Base-by-base conservation (phyloP, 306 rosid genomes). In the Sicyos baderoa region DNA sequence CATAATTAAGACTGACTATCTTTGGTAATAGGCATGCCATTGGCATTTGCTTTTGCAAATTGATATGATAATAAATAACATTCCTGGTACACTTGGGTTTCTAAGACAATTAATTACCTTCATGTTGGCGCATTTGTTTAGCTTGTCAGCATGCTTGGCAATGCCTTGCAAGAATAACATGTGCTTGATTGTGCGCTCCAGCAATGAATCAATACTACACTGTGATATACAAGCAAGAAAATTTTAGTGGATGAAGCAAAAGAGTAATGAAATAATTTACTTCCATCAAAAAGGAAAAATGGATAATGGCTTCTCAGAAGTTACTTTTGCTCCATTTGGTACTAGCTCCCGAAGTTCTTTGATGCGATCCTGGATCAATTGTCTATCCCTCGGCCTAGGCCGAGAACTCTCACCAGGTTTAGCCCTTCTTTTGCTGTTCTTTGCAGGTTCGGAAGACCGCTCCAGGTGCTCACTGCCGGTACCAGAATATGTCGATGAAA, bases 361-460 rank as follows among this genome's bases (percentile, higher is more conserved):
- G 14, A 94, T 90, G 21, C 99, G 99, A 73, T 94, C 99, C 81
- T 94, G 99, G 77, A 94, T 94, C 82, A 94, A 82, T 75, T 94
- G 99, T 69, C 99, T 82, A 81, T 94, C 99, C 87, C 99, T 88
- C 29, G 97, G 99, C 77, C 99, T 85, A 52, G 99, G 99, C 80
- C 95, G 88, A 79, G 88, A 79, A 79, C 81, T 88, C 79, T 90
- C 99, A 62, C 99, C 96, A 1, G 96, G 90, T 74, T 90, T 81
- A 40, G 95, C 88, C 78, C 95, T 88, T 86, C 91, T 93, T 79
- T 90, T 94, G 73, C 78, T 87, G 79, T 82, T 89, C 81, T 88
- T 93, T 49, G 84, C 72, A 21, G 92, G 91, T 67, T 77, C 96
- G 7, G 96, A 86, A 22, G 90, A 83, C 70, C 89, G 82, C 67